These are phyloP conservation scores for Wickerhamiella spandovensis DNA, from an alignment of 805 yeast species.

Conservation along the genomic window DNA sequence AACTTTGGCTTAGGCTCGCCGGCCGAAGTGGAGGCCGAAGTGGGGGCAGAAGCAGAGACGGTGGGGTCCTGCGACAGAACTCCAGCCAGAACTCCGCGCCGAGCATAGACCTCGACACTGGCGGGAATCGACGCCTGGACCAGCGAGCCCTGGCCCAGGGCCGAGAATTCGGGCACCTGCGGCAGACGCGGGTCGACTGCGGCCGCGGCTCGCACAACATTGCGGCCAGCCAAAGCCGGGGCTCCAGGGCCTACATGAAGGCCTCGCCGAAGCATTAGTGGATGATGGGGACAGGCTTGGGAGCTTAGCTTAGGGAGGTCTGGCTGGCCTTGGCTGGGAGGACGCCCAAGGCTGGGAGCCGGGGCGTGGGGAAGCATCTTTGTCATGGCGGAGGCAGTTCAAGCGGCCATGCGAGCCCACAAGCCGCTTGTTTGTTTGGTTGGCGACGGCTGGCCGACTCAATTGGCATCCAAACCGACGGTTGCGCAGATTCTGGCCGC, in stretches of 20 bases:
- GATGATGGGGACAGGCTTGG: no score
- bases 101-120: conserved; percentile 12
- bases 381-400: not conserved
- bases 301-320: no score
- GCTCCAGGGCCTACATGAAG: conserved; percentile 15
- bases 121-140: conserved; percentile 69
- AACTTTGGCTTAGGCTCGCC: not conserved
- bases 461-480: not conserved
- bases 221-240: conserved; percentile 14
- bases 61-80: conserved; percentile 10
- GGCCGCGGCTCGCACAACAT: conserved; percentile 12
- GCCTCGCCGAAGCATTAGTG: conserved; percentile 6
- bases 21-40: not conserved
- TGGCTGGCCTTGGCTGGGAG: not conserved
- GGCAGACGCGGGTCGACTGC: conserved; percentile 13
- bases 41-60: conserved; percentile 1
- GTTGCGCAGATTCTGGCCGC: not conserved
- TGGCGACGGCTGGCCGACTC: not conserved
- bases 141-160: conserved; percentile 72
- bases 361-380: no score
- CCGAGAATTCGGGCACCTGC: conserved; percentile 10
- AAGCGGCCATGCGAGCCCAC: not conserved
- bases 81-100: conserved; percentile 14
- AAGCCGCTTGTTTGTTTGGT: not conserved
- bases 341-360: no score